phyloP scores from a whole-genome alignment of 164 flowering plant species.

The Paratinospora sagittata region DNA sequence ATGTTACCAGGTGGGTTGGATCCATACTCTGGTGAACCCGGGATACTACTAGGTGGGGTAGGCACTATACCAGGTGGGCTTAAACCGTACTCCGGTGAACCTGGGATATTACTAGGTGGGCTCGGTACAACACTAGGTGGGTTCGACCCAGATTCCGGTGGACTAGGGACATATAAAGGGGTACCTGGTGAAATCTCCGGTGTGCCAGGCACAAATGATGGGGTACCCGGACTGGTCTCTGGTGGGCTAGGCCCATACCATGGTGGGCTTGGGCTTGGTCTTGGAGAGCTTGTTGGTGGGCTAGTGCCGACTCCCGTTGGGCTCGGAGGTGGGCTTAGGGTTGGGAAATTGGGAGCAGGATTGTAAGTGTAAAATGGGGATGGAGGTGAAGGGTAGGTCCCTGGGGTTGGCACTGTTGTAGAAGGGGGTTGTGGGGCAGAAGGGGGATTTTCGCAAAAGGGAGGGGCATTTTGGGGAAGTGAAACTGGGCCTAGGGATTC shows the following conservation, averaged over 20 bases:
- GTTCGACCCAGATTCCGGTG: not conserved
- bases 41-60: conserved; percentile 13
- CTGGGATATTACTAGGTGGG: conserved; percentile 8
- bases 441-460: conserved; percentile 56
- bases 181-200: not conserved
- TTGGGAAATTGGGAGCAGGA: conserved; percentile 32
- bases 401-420: conserved; percentile 26
- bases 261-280: too few species aligned
- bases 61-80: conserved; percentile 12
- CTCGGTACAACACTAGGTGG: conserved; percentile 1
- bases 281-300: too few species aligned
- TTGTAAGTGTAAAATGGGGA: conserved; percentile 26
- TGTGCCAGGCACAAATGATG: conserved; percentile 7
- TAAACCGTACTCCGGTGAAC: conserved; percentile 9
- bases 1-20: conserved; percentile 22
- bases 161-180: too few species aligned
- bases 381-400: conserved; percentile 27
- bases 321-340: conserved; percentile 40
- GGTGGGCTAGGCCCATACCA: conserved; percentile 13
- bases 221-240: not conserved
- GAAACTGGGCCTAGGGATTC: conserved; percentile 47
- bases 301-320: conserved; percentile 24
- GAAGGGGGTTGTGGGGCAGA: conserved; percentile 38
- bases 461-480: conserved; percentile 45
- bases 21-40: conserved; percentile 19